A percentile compares a stretch with the other conserved stretches of the same genome.
Evolutionary conservation across 2,329 filamentous ascomycete species (phyloP).

Genomic region (Fusarium torreyae): DNA sequence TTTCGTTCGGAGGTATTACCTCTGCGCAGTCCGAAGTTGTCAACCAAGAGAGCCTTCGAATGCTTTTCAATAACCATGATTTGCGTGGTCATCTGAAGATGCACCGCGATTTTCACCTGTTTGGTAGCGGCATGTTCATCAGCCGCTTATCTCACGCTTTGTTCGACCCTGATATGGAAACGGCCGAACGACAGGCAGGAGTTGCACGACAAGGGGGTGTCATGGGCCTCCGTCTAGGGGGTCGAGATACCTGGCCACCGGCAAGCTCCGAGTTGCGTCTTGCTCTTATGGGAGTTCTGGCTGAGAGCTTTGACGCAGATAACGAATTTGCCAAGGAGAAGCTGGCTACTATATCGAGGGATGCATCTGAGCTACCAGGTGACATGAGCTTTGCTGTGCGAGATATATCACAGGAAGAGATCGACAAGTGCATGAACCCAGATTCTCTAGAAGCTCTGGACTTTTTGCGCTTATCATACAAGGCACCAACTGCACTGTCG

Average conservation of each 20-base stretch:
- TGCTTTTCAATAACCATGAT: slow-evolving; percentile 82
- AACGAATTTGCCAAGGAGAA: slow-evolving; percentile 39
- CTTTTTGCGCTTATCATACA: slow-evolving; percentile 90
- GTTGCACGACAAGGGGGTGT: slow-evolving; percentile 77
- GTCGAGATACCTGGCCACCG: slow-evolving; percentile 89
- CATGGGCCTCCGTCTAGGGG: slow-evolving; percentile 88
- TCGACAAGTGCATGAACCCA: slow-evolving; percentile 86
- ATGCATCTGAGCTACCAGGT: slow-evolving; percentile 69
- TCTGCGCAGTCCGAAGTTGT: slow-evolving; percentile 81
- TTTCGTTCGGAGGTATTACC: slow-evolving; percentile 84
- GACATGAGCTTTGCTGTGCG: slow-evolving; percentile 88
- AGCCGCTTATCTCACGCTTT: slow-evolving; percentile 85
- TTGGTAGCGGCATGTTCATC: slow-evolving; percentile 88
- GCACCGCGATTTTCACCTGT: slow-evolving; percentile 84
- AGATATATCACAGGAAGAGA: slow-evolving; percentile 82
- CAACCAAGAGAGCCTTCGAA: slow-evolving; percentile 79
- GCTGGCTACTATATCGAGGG: slow-evolving; percentile 51
- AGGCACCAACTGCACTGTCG: slow-evolving; percentile 78
- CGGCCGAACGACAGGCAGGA: slow-evolving; percentile 80
- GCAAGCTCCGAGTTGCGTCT: slow-evolving; percentile 94
- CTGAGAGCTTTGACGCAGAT: slow-evolving; percentile 75
- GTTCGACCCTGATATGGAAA: slow-evolving; percentile 86
- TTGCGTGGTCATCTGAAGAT: slow-evolving; percentile 80
- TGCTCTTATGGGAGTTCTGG: slow-evolving; percentile 87
- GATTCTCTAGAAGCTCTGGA: slow-evolving; percentile 90